Base-by-base conservation (phyloP, 495 filamentous ascomycete genomes). In the Penicillium robsamsonii region DNA sequence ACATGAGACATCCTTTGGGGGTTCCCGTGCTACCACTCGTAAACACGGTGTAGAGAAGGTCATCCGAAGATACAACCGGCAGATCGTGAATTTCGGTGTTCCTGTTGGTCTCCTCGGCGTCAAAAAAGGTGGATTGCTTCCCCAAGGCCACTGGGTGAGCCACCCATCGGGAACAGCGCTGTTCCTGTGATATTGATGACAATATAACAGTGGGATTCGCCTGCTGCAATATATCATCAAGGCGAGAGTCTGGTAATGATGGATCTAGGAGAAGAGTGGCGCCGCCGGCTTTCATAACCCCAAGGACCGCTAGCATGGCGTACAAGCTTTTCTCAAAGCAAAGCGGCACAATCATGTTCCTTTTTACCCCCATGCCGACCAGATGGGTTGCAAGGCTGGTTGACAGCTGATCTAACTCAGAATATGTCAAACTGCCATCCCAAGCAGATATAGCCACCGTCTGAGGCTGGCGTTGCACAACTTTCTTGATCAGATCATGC, bases 321-420 rank as follows among this genome's bases (percentile, higher is more conserved):
- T 69, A 81, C 0, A 62, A 55, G 0, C 72, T 75, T 52, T 80
- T 83, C 13, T 75, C 66, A 31, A 80, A 75, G 55, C 69, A 75
- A 3, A 84, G 46, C 1, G 78, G 77, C 3, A 84, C 72, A 2
- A 75, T 20, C 10, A 45, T 50, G 25, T 73, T 72, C 4, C 50
- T 58, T 8, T 31, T 47, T 15, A 80, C 61, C n/a, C 77, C 75
- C 7, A 73, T 61, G 0, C 25, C 13, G n/a, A 33, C 47, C 8
- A 73, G 49, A 22, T 59, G 37, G 13, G n/a, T 6, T 5, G 65
- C 60, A 17, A 68, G 52, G 11, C 17, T 66, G 24, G 41, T 41
- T 13, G 73, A 65, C 30, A 75, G 49, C 0, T 42, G 37, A 15
- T 81, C 70, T 12, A 83, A 63, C 37, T 83, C 67, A 24, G 51